A percentile compares a stretch with the other conserved stretches of the same genome.
Conservation (phyloP, 495 filamentous ascomycete genomes). For the Rusavskia elegans region DNA sequence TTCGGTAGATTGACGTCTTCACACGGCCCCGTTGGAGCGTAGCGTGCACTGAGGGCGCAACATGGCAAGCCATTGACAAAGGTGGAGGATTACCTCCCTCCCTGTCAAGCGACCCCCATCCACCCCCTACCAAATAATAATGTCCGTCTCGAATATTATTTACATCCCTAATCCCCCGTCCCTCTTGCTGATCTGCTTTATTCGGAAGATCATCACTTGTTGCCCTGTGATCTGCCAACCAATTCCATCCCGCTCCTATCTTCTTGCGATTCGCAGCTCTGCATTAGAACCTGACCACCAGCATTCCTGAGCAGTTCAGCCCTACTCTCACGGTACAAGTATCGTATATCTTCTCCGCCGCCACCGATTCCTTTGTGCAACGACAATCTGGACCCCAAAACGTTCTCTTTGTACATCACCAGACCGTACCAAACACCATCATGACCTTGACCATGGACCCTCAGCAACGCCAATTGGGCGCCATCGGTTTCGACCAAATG, state of each 20-base stretch:
- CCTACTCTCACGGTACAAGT: too few relatives aligned
- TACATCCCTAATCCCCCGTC: constrained; percentile 3
- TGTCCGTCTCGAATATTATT: not conserved
- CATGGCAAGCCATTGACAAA: constrained; percentile 11
- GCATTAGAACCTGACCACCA: too few relatives aligned
- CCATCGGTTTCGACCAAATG: constrained; percentile 67
- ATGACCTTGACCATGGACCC: constrained; percentile 69
- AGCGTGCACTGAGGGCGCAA: constrained; percentile 6
- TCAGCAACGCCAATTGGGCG: constrained; percentile 69
- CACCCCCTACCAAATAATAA: not conserved
- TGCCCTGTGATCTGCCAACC: not conserved
- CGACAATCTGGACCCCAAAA: not conserved
- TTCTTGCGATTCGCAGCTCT: too few relatives aligned
- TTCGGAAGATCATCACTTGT: not conserved
- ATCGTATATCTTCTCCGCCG: not conserved
- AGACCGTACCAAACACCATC: not conserved
- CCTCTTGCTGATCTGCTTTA: constrained; percentile 1
- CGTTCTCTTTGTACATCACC: not conserved
- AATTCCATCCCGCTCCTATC: not conserved
- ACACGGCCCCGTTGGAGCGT: not conserved
- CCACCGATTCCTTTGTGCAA: not conserved
- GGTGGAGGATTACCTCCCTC: constrained; percentile 1
- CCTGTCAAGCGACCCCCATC: not conserved
- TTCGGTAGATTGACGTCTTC: constrained; percentile 3
- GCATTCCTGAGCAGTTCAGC: too few relatives aligned